Evolutionary conservation across 495 filamentous ascomycete species (phyloP), one percentile per base, ranked within the genome.

Genomic region (Podospora conica): DNA sequence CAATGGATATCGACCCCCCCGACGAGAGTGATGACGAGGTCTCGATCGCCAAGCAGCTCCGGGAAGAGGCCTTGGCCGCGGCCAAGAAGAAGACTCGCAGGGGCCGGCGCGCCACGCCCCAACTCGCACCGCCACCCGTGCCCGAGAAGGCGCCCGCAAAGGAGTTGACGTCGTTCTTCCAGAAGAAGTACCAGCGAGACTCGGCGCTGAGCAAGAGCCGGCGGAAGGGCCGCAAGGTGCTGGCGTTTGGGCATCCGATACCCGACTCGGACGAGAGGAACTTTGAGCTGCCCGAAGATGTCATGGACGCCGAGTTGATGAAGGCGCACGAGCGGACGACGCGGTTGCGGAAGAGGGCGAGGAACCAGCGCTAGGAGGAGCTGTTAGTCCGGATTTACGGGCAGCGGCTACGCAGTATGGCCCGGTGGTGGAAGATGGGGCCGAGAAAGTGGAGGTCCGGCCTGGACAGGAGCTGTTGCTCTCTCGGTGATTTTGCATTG

Each of bases 131-230:
- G 57, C 63, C 63, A 33, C 74, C 68, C 28, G 48, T 59, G 63
- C 48, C 57, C 21, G 65, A 78, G 76, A 69, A 63, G 59, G 24
- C 67, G 69, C 81, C 83, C 10, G 78, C 83, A 18, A 86, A 83
- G 68, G 90, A 91, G 22, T 94, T 97, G 73, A 91, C 82, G 3
- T 96, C 91, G 0, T 97, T 97, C 79, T 97, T 90, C 75, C 62
- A 80, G 15, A 92, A 94, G 73, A 85, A 83, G 9, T 85, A 96
- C 70, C 82, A 90, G 55, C 90, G 94, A 33, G 89, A 88, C 3
- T 84, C 87, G 11, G 94, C 95, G 10, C 72, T 94, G 28, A 88
- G 79, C 64, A 84, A 81, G 74, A 79, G 78, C 66, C 82, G 85
- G 56, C 82, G 83, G 63, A 83, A 81, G 67, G 84, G 86, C 23